Evolutionary conservation across 2,329 filamentous ascomycete genomes (phyloP).

Genomic region (Cordyceps militaris): DNA sequence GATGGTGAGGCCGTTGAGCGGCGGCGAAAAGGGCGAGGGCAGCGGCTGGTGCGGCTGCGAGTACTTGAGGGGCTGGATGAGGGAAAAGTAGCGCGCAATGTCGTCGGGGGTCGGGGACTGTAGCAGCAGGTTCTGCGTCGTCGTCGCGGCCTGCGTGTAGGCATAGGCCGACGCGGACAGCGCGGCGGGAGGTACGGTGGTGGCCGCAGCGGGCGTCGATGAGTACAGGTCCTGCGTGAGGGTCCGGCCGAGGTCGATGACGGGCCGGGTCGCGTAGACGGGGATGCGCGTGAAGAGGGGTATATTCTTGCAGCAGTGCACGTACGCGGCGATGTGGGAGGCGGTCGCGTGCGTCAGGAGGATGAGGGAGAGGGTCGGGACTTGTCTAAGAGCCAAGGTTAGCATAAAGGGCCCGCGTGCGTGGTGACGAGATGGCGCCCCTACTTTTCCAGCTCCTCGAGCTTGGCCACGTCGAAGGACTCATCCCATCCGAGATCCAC

Average conservation of each 20-base stretch:
- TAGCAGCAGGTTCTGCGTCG: constrained; percentile 49
- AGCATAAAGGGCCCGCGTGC: constrained; percentile 14
- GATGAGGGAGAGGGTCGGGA: constrained; percentile 78
- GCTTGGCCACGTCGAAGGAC: constrained; percentile 71
- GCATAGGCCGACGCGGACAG: constrained; percentile 58
- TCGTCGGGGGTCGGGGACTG: constrained; percentile 76
- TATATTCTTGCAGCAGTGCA: constrained; percentile 95
- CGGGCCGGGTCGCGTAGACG: constrained; percentile 87
- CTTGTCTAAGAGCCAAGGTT: too few species aligned
- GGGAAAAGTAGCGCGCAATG: constrained; percentile 84
- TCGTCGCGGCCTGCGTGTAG: constrained; percentile 43
- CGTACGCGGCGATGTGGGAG: constrained; percentile 85
- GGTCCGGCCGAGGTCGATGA: constrained; percentile 87
- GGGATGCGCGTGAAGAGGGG: constrained; percentile 87
- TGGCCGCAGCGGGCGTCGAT: constrained; percentile 80
- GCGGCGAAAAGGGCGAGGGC: constrained; percentile 78
- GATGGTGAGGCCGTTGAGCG: constrained; percentile 83
- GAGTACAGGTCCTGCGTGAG: constrained; percentile 87
- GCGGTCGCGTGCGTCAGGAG: constrained; percentile 91
- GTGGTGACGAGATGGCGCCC: constrained; percentile 17
- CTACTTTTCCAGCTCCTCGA: constrained; percentile 86
- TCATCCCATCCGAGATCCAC: constrained; percentile 97
- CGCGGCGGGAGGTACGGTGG: constrained; percentile 66
- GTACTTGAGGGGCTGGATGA: constrained; percentile 90
- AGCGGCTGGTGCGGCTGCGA: constrained; percentile 91